Percentiles rank a stretch among this genome's conserved stretches.
Evolutionary conservation across 352 stramenopile genomes (phyloP).

Genomic region (Globisporangium camurandrum): DNA sequence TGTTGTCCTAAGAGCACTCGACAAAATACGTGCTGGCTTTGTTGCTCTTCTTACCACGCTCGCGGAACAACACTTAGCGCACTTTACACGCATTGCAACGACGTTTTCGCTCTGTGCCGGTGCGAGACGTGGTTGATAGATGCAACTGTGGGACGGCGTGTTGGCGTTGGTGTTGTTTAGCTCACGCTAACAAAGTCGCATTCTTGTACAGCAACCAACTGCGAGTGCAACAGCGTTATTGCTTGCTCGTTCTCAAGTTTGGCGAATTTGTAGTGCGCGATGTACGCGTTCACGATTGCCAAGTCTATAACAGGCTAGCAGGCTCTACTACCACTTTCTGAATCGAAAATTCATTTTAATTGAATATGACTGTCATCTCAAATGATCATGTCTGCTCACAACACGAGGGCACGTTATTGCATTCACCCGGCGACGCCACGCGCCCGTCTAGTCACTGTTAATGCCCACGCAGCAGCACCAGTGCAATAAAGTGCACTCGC

Average conservation of each 20-base stretch:
- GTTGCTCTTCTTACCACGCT: neutral
- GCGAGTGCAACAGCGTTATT: neutral
- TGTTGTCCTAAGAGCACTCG: neutral
- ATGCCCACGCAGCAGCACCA: neutral
- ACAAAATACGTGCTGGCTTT: neutral
- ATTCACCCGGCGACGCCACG: neutral
- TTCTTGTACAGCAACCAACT: neutral
- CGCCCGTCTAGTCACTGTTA: neutral
- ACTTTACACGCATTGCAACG: neutral
- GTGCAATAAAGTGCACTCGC: neutral
- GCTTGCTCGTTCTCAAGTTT: neutral
- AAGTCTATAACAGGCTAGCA: constrained; percentile 4
- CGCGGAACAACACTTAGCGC: neutral
- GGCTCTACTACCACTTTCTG: neutral
- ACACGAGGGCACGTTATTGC: neutral
- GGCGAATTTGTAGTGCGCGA: constrained; percentile 2
- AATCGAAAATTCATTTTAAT: constrained; percentile 1
- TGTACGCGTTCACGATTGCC: constrained; percentile 2
- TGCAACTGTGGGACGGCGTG: neutral
- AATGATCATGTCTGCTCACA: constrained; percentile 1
- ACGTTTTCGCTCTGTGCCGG: neutral
- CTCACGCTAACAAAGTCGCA: neutral
- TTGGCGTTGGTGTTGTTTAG: neutral
- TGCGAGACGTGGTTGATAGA: neutral
- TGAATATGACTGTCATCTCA: constrained; percentile 10